Evolutionary conservation across 768 basidiomycete species (phyloP), one percentile per base, ranked within the genome.

Genomic region (Pisolithus albus): DNA sequence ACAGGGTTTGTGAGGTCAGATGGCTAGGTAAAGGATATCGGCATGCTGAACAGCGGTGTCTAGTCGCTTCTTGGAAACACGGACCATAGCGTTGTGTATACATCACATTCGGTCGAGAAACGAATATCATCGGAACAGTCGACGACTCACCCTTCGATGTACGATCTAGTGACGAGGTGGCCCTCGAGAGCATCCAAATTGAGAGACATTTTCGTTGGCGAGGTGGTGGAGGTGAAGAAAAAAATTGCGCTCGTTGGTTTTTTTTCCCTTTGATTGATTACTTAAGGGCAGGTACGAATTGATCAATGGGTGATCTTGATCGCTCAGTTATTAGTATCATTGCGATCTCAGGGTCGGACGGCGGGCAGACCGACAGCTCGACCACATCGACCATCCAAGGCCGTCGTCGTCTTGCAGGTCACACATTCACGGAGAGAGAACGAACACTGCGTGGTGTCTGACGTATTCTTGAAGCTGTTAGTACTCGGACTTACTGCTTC

Each of bases 31-130:
- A 69, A 66, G 60, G 61, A 64, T 86, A 61, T 90, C 88, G 74
- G 84, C 88, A 89, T 73, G 68, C 68, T 79, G 75, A 71, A 72
- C 79, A 82, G 86, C 84, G 88, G 80, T 87, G 85, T 91, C 89
- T 92, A 85, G 75, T 83, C 87, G 83, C 86, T 81, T 82, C 86
- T 91, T 83, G 81, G 89, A 88, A 91, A 91, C 88, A 90, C 89
- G 89, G 88, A 92, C 89, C 90, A 90, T 87, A 87, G 86, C 86
- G 67, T 73, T 60, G 58, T 34, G 34, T 65, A 70, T 69, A 88
- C 87, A 88, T 90, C 84, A 78, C 60, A 63, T 53, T 56, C 47
- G 55, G 55, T 59, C 52, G 52, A 55, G 58, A 37, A 45, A 34
- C 30, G 30, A 41, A 47, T 24, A 39, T 46, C 44, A 32, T 48